Evolutionary conservation across 116 monocot genomes (phyloP).

Genomic region (Posidonia oceanica): DNA sequence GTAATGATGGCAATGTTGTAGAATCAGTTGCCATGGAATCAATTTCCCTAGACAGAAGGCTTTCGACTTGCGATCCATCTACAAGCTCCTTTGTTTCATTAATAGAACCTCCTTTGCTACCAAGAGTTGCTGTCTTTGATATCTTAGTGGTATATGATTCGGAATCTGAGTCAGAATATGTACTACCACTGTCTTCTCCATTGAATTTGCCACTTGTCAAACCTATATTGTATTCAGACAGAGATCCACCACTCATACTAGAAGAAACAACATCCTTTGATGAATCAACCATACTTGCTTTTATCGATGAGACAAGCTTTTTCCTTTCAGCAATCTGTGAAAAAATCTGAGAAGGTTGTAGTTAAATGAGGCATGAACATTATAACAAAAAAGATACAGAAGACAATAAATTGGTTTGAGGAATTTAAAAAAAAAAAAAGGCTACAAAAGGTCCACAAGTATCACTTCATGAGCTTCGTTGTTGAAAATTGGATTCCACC

Average conservation of each 20-base stretch:
- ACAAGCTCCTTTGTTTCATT: slow-evolving; percentile 7
- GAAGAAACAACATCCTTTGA: slow-evolving; percentile 12
- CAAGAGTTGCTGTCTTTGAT: slow-evolving; percentile 4
- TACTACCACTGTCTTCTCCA: slow-evolving; percentile 3
- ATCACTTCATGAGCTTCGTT: background rate
- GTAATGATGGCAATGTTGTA: slow-evolving; percentile 4
- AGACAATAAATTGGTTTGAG: background rate
- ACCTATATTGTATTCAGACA: slow-evolving; percentile 3
- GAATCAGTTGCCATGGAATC: slow-evolving; percentile 10
- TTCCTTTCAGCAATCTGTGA: slow-evolving; percentile 60
- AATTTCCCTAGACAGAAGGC: slow-evolving; percentile 22
- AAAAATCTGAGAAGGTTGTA: background rate
- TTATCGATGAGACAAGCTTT: slow-evolving; percentile 37
- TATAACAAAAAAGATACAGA: background rate
- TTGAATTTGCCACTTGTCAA: slow-evolving; percentile 7
- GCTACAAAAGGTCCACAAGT: background rate
- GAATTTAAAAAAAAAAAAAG: too few species aligned
- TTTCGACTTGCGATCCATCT: slow-evolving; percentile 7
- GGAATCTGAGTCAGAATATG: slow-evolving; percentile 9
- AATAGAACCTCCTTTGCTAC: background rate
- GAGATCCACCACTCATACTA: slow-evolving; percentile 7
- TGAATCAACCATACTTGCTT: slow-evolving; percentile 10
- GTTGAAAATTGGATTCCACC: background rate
- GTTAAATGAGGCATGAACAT: background rate
- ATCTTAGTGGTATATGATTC: slow-evolving; percentile 7